Base-by-base conservation (phyloP, 208 protist genomes). In the Leishmania tarentolae region DNA sequence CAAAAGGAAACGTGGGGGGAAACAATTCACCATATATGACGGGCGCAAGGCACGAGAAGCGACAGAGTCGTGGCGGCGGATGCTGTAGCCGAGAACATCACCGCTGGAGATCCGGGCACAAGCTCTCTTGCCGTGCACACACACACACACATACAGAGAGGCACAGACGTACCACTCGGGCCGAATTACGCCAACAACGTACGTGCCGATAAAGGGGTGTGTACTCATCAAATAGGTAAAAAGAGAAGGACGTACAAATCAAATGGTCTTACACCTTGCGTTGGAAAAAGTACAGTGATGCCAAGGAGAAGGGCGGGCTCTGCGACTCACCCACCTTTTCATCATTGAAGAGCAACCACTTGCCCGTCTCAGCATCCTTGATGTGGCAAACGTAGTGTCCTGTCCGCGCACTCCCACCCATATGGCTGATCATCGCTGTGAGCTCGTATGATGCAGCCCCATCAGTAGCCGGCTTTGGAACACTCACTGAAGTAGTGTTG, bases 311-410 rank as follows among this genome's bases (percentile, higher is more conserved):
- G 17, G 97, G 96, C n/a, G 97, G 96, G 13, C 95, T 84, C 76
- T 94, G 76, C 75, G 96, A 98, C 37, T 89, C 68, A 24, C 93
- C 96, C 0, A 99, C 97, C 79, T 99, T 98, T 57, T 98, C 92
- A 86, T 99, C 98, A 87, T 99, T 99, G 83, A 98, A 99, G 35
- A 99, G 82, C 11, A 99, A 68, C 98, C 98, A 99, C 72, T 93
- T 71, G 28, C 91, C 87, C 0, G 80, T 94, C 2, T 86, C 81
- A 2, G 73, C 74, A 79, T 97, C 92, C 78, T 94, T 90, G 50
- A 98, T 83, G 86, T 98, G 95, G 81, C 92, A 96, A 40, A 98
- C 94, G 83, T 98, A 98, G 79, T 98, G 97, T 42, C 97, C 97
- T 21, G 84, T 91, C 75, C 90, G 92, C 35, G 97, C 94, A 66